Evolutionary conservation across 208 protist genomes (phyloP).

Genomic region (Leishmania tropica): DNA sequence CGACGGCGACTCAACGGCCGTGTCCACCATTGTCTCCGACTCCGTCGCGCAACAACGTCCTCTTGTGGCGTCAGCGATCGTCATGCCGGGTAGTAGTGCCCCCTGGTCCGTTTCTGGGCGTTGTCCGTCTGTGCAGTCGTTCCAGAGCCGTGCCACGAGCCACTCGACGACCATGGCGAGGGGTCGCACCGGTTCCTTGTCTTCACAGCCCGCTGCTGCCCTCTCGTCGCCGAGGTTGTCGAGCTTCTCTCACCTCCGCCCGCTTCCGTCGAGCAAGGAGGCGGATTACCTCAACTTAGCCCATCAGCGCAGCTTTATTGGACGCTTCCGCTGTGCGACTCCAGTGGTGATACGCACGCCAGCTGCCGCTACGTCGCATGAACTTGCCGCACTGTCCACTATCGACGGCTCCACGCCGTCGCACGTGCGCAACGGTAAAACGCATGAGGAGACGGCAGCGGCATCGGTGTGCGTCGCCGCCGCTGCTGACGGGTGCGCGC

Average conservation of each 20-base stretch:
- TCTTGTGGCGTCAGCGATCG: neutral
- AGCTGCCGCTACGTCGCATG: conserved; percentile 16
- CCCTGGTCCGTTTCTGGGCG: neutral
- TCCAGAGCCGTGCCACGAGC: neutral
- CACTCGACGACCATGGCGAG: neutral
- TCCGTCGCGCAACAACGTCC: conserved; percentile 7
- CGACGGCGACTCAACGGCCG: neutral
- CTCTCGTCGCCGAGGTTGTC: neutral
- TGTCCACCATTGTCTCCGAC: neutral
- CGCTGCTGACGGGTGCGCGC: neutral
- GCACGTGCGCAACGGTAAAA: neutral
- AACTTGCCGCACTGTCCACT: neutral
- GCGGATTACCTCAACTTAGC: conserved; percentile 27
- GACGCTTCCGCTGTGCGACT: conserved; percentile 41
- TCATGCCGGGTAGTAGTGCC: no score
- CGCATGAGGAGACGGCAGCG: neutral
- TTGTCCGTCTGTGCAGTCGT: neutral
- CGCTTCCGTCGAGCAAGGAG: conserved; percentile 19
- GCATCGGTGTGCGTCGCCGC: neutral
- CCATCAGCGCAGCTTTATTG: conserved; percentile 31
- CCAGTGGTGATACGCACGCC: conserved; percentile 41
- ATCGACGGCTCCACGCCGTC: neutral
- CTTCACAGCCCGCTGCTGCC: neutral
- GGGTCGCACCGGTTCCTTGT: neutral
- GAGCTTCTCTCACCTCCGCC: neutral